Evolutionary conservation across 768 basidiomycete genomes (phyloP).

Genomic region (Leucosporidium scottii): DNA sequence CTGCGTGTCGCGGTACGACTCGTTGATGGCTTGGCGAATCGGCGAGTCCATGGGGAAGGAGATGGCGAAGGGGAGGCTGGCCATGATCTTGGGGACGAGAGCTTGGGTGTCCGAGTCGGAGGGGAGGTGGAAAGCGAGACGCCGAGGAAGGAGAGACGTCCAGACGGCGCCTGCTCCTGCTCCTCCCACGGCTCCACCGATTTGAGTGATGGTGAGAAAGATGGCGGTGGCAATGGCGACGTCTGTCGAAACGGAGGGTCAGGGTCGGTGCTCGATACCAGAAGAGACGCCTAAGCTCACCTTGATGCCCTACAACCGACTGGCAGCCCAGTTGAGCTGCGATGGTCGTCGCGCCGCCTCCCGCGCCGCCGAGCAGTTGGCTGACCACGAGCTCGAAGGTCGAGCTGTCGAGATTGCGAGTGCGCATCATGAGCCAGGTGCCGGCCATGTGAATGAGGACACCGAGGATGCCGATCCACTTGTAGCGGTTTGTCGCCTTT

Average conservation of each 20-base stretch:
- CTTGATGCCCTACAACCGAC: constrained; percentile 32
- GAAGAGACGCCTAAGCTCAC: neutral
- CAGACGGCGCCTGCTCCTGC: constrained; percentile 36
- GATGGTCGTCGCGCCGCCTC: constrained; percentile 34
- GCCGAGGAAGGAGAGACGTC: constrained; percentile 31
- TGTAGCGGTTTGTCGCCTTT: constrained; percentile 34
- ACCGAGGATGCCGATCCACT: constrained; percentile 34
- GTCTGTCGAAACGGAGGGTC: constrained; percentile 9
- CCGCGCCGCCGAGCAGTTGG: constrained; percentile 34
- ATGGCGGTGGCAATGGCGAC: constrained; percentile 37
- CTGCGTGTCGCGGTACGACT: constrained; percentile 34
- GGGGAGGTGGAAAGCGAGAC: constrained; percentile 26
- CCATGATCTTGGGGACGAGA: constrained; percentile 31
- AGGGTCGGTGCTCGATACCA: neutral
- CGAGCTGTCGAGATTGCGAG: constrained; percentile 31
- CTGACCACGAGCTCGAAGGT: constrained; percentile 34
- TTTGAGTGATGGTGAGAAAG: constrained; percentile 36
- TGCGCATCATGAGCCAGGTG: constrained; percentile 36
- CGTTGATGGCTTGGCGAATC: constrained; percentile 33
- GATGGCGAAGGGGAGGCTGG: constrained; percentile 32
- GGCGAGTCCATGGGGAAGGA: constrained; percentile 30
- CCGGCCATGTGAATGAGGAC: constrained; percentile 35
- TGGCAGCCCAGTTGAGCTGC: constrained; percentile 35
- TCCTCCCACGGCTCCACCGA: constrained; percentile 37
- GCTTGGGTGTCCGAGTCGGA: neutral